These are phyloP conservation scores for Tuber borchii DNA, from an alignment of 495 filamentous ascomycete species.

Conservation along the genomic window DNA sequence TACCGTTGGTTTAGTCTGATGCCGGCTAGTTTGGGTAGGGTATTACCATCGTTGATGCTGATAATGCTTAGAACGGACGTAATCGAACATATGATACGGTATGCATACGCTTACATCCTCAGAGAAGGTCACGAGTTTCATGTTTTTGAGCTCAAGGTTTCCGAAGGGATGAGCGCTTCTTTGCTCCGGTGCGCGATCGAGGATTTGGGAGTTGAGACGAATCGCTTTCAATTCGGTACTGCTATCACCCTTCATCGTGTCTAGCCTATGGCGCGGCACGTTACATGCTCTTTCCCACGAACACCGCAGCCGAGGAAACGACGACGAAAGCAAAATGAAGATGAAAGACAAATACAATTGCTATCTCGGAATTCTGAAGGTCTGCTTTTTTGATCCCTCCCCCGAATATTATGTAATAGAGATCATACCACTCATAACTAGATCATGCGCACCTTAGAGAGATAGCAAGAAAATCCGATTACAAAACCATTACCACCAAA, in stretches of 20 bases:
- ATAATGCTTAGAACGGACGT: background rate
- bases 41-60: background rate
- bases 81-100: background rate
- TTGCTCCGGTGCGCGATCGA: background rate
- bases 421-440: background rate
- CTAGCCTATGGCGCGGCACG: background rate
- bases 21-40: background rate
- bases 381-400: no score
- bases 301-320: background rate
- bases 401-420: background rate
- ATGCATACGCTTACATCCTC: background rate
- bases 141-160: background rate
- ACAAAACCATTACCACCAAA: background rate
- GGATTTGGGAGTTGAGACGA: background rate
- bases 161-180: background rate
- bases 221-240: background rate
- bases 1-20: background rate
- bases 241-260: background rate
- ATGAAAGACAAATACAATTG: background rate
- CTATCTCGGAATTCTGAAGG: no score
- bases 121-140: background rate
- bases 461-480: background rate
- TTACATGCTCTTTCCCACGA: background rate
- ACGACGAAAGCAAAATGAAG: background rate
- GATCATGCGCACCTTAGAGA: background rate